phyloP scores from a whole-genome alignment of 2,329 filamentous ascomycete species.

The Colletotrichum sojae region DNA sequence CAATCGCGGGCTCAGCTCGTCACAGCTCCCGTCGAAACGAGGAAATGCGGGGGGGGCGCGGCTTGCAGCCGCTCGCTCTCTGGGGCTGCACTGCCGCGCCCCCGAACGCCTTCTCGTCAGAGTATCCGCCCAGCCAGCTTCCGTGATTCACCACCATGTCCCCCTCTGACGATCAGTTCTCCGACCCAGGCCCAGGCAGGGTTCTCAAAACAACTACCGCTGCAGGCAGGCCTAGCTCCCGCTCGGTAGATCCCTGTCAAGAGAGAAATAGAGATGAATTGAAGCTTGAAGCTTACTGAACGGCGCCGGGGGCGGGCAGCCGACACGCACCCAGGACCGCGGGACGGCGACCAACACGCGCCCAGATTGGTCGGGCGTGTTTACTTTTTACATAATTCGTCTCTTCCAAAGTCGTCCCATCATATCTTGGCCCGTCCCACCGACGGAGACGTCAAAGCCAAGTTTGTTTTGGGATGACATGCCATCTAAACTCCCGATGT shows the following conservation, averaged over 20 bases:
- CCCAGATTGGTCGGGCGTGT: neutral
- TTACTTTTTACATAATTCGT: neutral
- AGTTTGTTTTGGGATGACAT: slow-evolving; percentile 3
- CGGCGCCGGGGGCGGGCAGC: neutral
- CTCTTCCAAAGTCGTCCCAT: neutral
- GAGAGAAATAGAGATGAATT: slow-evolving; percentile 24
- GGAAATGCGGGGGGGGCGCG: slow-evolving; percentile 18
- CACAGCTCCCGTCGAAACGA: slow-evolving; percentile 27
- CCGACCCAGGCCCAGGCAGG: neutral
- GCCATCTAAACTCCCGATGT: slow-evolving; percentile 31
- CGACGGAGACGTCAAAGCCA: neutral
- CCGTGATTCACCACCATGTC: slow-evolving; percentile 16
- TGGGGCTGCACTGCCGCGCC: neutral
- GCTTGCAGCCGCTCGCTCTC: neutral
- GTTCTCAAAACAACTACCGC: slow-evolving; percentile 29
- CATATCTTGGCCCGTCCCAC: neutral
- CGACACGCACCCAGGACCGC: slow-evolving; percentile 3
- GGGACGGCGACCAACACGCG: neutral
- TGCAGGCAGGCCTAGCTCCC: neutral
- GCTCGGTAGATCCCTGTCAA: neutral
- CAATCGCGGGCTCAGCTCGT: slow-evolving; percentile 23
- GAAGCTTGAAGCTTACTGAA: slow-evolving; percentile 24
- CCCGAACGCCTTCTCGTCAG: neutral
- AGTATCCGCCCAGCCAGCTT: slow-evolving; percentile 1
- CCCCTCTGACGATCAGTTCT: neutral